phyloP scores from a whole-genome alignment of 2,329 filamentous ascomycete species.

The Beauveria scarabaeidicola region DNA sequence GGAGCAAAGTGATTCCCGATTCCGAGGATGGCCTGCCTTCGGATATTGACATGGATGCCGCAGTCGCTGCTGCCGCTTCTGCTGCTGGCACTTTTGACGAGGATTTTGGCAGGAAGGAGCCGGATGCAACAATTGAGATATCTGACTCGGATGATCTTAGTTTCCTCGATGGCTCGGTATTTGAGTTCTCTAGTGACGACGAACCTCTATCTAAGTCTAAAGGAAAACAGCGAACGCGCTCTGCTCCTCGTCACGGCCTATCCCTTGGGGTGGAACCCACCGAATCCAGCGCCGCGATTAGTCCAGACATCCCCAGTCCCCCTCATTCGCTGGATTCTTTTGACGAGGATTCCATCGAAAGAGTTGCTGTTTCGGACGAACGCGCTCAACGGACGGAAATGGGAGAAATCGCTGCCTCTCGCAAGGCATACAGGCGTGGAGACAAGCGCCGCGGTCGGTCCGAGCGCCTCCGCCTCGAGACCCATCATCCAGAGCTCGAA shows the following conservation, averaged over 20 bases:
- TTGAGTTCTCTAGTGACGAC: slow-evolving; percentile 21
- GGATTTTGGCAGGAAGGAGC: slow-evolving; percentile 5
- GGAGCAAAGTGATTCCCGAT: slow-evolving; percentile 20
- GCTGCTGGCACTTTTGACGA: slow-evolving; percentile 15
- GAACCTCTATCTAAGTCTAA: slow-evolving; percentile 20
- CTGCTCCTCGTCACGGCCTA: not conserved
- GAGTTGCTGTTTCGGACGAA: slow-evolving; percentile 11
- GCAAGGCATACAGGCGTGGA: slow-evolving; percentile 27
- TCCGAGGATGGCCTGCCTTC: slow-evolving; percentile 19
- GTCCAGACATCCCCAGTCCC: not conserved
- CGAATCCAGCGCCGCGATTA: not conserved
- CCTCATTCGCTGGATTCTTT: no score
- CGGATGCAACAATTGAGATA: slow-evolving; percentile 13
- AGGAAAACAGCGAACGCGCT: slow-evolving; percentile 10
- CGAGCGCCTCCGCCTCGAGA: slow-evolving; percentile 61
- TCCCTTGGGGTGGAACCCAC: not conserved
- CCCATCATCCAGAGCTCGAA: slow-evolving; percentile 65
- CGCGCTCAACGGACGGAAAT: slow-evolving; percentile 1
- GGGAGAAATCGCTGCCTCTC: slow-evolving; percentile 17
- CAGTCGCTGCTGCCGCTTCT: slow-evolving; percentile 20
- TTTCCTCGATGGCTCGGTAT: slow-evolving; percentile 12
- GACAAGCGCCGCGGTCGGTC: slow-evolving; percentile 23
- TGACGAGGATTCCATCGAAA: slow-evolving; percentile 16
- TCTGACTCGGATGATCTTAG: slow-evolving; percentile 14
- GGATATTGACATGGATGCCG: slow-evolving; percentile 24